Conservation (phyloP, 176 grass and related monocot species). For the Rhynchospora pubera region DNA sequence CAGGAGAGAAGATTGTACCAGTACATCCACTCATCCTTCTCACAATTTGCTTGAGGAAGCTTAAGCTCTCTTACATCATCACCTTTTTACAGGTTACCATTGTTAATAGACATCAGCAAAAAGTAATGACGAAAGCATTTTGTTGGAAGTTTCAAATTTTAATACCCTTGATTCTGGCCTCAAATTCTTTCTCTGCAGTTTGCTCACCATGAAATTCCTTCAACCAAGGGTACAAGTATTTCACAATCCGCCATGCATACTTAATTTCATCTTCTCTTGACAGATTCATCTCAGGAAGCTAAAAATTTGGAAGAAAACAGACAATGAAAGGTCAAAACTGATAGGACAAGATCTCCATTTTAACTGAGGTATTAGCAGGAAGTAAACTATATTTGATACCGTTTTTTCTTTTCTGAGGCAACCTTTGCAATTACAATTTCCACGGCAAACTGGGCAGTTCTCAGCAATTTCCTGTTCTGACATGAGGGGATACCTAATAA, state of each 20-base stretch:
- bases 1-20: constrained; percentile 42
- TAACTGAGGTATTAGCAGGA: not conserved
- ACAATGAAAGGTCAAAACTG: not conserved
- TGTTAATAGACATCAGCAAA: constrained; percentile 5
- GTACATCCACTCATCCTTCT: constrained; percentile 41
- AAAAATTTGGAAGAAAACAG: not conserved
- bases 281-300: constrained; percentile 15
- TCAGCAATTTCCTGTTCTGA: constrained; percentile 20
- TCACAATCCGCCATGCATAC: constrained; percentile 11
- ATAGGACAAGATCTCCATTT: not conserved
- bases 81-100: constrained; percentile 23
- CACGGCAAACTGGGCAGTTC: constrained; percentile 6
- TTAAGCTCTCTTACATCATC: constrained; percentile 22
- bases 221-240: constrained; percentile 60
- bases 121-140: not conserved
- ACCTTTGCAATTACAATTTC: constrained; percentile 17
- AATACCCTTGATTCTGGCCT: constrained; percentile 60
- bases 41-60: constrained; percentile 19
- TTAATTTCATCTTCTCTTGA: constrained; percentile 24
- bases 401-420: constrained; percentile 22
- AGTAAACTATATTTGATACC: no score
- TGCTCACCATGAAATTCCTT: constrained; percentile 49
- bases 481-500: constrained; percentile 9
- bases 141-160: not conserved
- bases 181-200: constrained; percentile 45